Base-by-base conservation (phyloP, 306 rosid species). In the Vigna mungo region DNA sequence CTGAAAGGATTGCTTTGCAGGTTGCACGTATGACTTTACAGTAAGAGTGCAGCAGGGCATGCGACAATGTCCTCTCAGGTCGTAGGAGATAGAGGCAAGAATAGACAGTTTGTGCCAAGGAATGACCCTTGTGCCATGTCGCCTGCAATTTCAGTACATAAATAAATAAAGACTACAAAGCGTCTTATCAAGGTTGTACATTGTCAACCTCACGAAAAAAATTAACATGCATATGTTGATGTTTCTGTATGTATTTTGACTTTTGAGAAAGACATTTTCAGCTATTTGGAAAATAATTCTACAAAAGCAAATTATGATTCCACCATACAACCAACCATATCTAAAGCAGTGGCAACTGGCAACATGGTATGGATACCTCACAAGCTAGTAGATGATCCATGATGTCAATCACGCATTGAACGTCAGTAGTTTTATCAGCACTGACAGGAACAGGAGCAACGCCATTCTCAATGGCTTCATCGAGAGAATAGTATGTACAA, bases 71-170 rank as follows among this genome's bases (percentile, higher is more conserved):
- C 88, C 98, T 92, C 48, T 91, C 98, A 41, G 86, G 93, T 81
- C 85, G 88, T 49, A 92, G 80, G 87, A 95, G 97, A 90, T 95
- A 95, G 81, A 95, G 87, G 83, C 98, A 95, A 25, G 98, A 92
- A 89, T 90, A 95, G 83, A 95, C 93, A 77, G 98, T 95, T 81
- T 95, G 98, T 32, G 97, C 96, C 90, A 95, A 82, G 60, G 98
- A 90, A 82, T 95, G 98, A 82, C 98, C 98, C 91, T 86, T 90
- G 91, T 95, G 98, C 98, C 98, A 95, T 83, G 98, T 95, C 21
- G 97, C 98, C 98, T 95, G 97, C 85, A 85, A 85, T 30, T 58
- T 75, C 74, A 52, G 23, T 18, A n/a, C 2, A 48, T 58, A 20
- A 62, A 20, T 25, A 37, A 60, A 75, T 39, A 23, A 34, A 20